Evolutionary conservation across 495 filamentous ascomycete species (phyloP), one percentile per base, ranked within the genome.

Genomic region (Penicillium atrosanguineum): DNA sequence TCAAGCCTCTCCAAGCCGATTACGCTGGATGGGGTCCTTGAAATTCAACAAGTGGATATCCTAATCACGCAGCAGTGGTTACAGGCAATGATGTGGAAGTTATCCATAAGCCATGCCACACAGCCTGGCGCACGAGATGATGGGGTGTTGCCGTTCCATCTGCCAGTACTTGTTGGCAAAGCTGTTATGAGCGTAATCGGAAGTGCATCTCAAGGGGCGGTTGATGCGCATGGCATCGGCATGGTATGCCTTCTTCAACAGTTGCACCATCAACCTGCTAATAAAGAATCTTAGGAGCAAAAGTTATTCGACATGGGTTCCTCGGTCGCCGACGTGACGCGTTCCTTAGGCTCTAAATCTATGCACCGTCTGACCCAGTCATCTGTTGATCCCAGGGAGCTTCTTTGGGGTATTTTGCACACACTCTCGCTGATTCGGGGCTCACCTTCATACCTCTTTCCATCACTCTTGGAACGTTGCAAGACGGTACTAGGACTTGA

Each of bases 11-110:
- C 62, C 53, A 73, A 74, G 14, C 53, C 73, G 7, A 64, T 73
- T 18, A 68, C 68, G 6, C 55, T 74, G 5, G 76, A 75, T 1
- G 73, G 78, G 4, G 70, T 84, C 6, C 74, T 73, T 3, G 76
- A 78, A 43, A 82, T 78, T 44, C 83, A 85, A 55, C 79, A 78
- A 47, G 80, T 82, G n/a, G 82, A 86, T 56, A 77, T 85, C 20
- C 69, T 80, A 47, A 75, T 84, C 49, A 85, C 81, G 0, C 79
- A 82, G 55, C 82, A 86, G 57, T 86, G 83, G 83, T 74, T 86
- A 0, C 75, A 80, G 19, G 69, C 79, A 0, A 80, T 84, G 57
- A 75, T 84, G 55, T 86, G 83, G 83, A 83, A 80, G 44, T 65
- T 80, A 20, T 81, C 81, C 6, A 82, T 84, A 73, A 73, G 70